phyloP scores from a whole-genome alignment of 2,329 filamentous ascomycete species.

The Beauveria varroae region DNA sequence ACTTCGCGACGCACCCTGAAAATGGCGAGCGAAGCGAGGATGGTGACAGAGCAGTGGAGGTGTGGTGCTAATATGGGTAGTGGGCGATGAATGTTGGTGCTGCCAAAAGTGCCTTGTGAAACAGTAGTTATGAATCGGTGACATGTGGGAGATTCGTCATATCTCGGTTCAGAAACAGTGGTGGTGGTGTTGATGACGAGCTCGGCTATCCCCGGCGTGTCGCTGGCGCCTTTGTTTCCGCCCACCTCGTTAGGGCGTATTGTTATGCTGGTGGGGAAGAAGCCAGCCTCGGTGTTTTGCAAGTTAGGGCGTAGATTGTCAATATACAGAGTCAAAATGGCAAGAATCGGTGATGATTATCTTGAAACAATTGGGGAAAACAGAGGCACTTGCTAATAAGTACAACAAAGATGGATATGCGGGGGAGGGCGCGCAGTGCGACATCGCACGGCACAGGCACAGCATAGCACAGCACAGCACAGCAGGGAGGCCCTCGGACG shows the following conservation, averaged over 20 bases:
- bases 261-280: neutral
- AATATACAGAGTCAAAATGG: neutral
- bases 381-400: no score
- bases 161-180: neutral
- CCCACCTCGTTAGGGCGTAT: neutral
- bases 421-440: neutral
- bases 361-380: no score
- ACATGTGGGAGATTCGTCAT: neutral
- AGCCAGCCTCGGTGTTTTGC: neutral
- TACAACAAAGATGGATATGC: neutral
- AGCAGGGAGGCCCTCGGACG: no score
- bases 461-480: neutral
- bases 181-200: neutral
- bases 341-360: no score
- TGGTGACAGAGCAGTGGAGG: neutral
- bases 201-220: slow-evolving; percentile 9
- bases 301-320: neutral
- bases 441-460: neutral
- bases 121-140: neutral
- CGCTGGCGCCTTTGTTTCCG: slow-evolving; percentile 5
- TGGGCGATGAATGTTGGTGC: neutral
- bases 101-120: neutral
- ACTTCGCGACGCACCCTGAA: no score
- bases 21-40: no score
- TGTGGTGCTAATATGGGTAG: neutral